Evolutionary conservation across 257 asterid genomes (phyloP).

Genomic region (Solanum lignicaule): DNA sequence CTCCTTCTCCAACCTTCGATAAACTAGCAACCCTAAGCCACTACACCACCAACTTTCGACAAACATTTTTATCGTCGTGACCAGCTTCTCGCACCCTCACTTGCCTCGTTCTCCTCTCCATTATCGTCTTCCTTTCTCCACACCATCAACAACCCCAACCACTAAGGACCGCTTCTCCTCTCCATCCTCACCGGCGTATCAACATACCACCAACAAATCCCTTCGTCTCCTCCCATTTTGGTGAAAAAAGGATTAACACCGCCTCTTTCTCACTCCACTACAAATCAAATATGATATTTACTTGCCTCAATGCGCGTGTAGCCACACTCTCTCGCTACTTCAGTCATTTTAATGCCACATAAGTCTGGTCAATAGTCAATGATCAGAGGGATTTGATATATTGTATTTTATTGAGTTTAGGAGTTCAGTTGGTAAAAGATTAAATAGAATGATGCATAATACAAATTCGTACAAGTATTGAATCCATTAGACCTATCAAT

Average conservation of each 20-base stretch:
- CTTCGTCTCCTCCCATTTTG: neutral
- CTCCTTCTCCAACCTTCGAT: no score
- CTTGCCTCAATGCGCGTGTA: neutral
- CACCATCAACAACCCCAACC: neutral
- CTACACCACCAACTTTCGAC: no score
- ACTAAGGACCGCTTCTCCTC: neutral
- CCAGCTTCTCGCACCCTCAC: neutral
- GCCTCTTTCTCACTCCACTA: neutral
- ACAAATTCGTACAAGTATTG: rapidly evolving
- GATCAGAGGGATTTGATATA: rapidly evolving
- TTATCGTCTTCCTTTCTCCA: neutral
- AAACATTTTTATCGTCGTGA: no score
- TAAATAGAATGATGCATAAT: no score
- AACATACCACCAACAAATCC: no score
- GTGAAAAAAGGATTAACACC: rapidly evolving
- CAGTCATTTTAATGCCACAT: no score
- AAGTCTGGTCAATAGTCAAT: no score
- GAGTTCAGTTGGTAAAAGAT: rapidly evolving
- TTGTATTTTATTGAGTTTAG: no score
- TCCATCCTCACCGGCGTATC: no score
- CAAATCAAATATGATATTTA: no score
- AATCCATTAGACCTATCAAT: neutral
- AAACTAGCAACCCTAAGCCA: no score
- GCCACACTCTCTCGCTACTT: rapidly evolving
- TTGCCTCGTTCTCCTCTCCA: neutral